Evolutionary conservation across 805 yeast genomes (phyloP).

Genomic region (Wickerhamiella sorbophila): DNA sequence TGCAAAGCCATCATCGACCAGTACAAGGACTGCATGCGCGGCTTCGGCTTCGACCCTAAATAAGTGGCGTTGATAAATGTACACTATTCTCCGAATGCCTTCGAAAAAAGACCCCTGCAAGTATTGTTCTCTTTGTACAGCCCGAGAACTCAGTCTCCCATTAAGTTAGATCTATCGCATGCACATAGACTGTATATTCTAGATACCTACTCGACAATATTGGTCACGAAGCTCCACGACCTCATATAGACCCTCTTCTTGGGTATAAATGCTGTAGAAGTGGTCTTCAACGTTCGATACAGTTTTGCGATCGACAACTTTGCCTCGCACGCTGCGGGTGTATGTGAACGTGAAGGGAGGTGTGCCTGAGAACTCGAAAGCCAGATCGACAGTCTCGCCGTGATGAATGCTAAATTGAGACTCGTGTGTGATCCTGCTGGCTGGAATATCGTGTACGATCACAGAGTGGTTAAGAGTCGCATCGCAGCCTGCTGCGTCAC

Average conservation of each 20-base stretch:
- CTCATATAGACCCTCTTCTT: conserved; percentile 85
- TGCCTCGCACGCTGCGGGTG: conserved; percentile 42
- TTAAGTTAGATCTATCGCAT: too few species aligned
- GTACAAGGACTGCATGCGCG: conserved; percentile 83
- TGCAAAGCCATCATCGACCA: conserved; percentile 56
- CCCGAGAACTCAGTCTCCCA: too few species aligned
- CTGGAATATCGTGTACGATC: conserved; percentile 43
- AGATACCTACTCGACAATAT: conserved; percentile 42
- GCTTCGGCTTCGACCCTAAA: conserved; percentile 56
- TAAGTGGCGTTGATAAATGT: not conserved
- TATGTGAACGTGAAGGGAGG: conserved; percentile 87
- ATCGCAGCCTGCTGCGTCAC: conserved; percentile 62
- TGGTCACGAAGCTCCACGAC: conserved; percentile 83
- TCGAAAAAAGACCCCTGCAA: too few species aligned
- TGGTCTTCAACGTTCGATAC: conserved; percentile 50
- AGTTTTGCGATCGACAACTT: conserved; percentile 42
- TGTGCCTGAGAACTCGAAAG: conserved; percentile 66
- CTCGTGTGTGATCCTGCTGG: conserved; percentile 61
- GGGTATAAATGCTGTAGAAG: conserved; percentile 59
- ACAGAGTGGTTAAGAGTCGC: conserved; percentile 24
- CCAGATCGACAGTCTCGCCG: conserved; percentile 85
- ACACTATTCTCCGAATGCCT: too few species aligned
- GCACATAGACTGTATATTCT: too few species aligned
- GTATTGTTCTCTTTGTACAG: too few species aligned
- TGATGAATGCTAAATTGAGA: conserved; percentile 87